A percentile compares a stretch with the other conserved stretches of the same genome.
Evolutionary conservation across 371 early-diverging fungal genomes (phyloP).

Genomic region (Massospora cicadina): DNA sequence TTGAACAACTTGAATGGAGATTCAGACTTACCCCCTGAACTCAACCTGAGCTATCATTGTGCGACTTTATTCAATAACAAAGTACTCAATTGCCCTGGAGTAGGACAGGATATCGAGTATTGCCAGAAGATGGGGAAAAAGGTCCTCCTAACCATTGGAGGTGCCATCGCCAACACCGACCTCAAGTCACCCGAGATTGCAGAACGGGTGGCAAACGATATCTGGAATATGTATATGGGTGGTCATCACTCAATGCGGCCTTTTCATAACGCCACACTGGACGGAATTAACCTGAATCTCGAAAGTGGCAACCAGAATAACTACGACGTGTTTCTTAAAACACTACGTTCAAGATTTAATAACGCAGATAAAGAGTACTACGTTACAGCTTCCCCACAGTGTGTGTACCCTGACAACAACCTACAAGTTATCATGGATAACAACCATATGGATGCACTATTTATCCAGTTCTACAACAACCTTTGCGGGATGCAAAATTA

Average conservation of each 20-base stretch:
- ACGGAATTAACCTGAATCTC: slow-evolving; percentile 54
- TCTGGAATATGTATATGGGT: slow-evolving; percentile 40
- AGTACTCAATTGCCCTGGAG: slow-evolving; percentile 20
- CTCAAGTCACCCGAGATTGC: slow-evolving; percentile 30
- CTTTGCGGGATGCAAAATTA: slow-evolving; percentile 30
- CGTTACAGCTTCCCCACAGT: slow-evolving; percentile 52
- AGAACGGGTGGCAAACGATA: slow-evolving; percentile 30
- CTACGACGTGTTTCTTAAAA: slow-evolving; percentile 24
- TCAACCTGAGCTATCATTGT: not conserved
- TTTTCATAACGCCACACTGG: slow-evolving; percentile 33
- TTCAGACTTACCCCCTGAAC: slow-evolving; percentile 14
- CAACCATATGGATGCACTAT: slow-evolving; percentile 23
- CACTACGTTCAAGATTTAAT: slow-evolving; percentile 26
- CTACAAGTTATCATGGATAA: slow-evolving; percentile 14
- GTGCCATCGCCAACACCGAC: slow-evolving; percentile 40
- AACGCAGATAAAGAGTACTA: slow-evolving; percentile 28
- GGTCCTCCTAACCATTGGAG: slow-evolving; percentile 44
- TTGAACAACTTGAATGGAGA: slow-evolving; percentile 35
- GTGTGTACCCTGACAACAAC: slow-evolving; percentile 34
- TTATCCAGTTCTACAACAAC: slow-evolving; percentile 57
- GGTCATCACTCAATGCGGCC: slow-evolving; percentile 29
- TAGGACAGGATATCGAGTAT: slow-evolving; percentile 31
- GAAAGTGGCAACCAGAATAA: slow-evolving; percentile 37
- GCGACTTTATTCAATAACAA: slow-evolving; percentile 11
- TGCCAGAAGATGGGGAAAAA: slow-evolving; percentile 43